Percentiles rank a stretch among this genome's conserved stretches.
phyloP scores from a whole-genome alignment of 352 stramenopile genomes.

The Globisporangium mamillatum region DNA sequence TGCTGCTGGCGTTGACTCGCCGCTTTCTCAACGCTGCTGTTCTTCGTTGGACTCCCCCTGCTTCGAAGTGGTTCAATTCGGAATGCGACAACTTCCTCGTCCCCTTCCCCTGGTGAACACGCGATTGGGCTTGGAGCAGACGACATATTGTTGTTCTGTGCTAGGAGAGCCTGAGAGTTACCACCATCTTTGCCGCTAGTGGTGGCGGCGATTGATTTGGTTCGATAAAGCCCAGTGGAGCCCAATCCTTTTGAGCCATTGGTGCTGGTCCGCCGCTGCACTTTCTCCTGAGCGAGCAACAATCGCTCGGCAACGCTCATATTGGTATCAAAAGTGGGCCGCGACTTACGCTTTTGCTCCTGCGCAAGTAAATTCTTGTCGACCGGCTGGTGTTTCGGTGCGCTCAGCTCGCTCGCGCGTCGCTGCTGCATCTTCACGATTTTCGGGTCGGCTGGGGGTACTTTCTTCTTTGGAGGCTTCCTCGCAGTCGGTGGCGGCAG shows the following conservation, averaged over 20 bases:
- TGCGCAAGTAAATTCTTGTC: constrained; percentile 56
- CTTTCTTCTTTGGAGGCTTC: constrained; percentile 43
- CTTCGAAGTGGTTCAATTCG: constrained; percentile 20
- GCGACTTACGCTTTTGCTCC: constrained; percentile 58
- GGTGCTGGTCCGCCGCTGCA: constrained; percentile 26
- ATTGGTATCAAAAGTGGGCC: constrained; percentile 52
- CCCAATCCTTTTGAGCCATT: background rate
- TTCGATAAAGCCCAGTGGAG: constrained; percentile 4
- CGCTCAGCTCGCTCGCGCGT: constrained; percentile 57
- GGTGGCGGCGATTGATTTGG: background rate
- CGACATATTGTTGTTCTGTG: background rate
- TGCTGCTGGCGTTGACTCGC: background rate
- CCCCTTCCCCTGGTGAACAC: background rate
- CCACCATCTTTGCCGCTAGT: background rate
- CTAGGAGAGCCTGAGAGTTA: background rate
- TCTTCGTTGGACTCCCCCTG: constrained; percentile 2
- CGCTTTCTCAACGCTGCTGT: constrained; percentile 5
- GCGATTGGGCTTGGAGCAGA: background rate
- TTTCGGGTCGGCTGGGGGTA: constrained; percentile 24
- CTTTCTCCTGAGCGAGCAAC: constrained; percentile 52
- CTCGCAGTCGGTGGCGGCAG: constrained; percentile 30
- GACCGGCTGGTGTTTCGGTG: constrained; percentile 56
- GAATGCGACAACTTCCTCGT: constrained; percentile 21
- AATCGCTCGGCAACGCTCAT: constrained; percentile 69
- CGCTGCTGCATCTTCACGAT: constrained; percentile 52